Base-by-base conservation (phyloP, 2,329 filamentous ascomycete genomes). In the Rhynchosporium secalis region DNA sequence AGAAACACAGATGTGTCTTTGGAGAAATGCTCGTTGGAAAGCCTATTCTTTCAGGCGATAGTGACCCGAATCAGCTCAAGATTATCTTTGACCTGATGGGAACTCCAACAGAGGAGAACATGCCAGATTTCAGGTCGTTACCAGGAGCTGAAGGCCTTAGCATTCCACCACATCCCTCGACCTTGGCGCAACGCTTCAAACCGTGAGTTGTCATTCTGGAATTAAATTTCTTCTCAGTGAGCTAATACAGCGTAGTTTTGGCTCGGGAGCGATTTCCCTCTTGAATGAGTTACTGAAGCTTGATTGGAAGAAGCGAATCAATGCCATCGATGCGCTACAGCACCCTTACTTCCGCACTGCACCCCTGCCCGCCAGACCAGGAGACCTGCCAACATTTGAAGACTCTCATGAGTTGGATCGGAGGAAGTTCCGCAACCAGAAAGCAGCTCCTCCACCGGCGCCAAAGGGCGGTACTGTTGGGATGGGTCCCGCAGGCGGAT, bases 341-440 rank as follows among this genome's bases (percentile, higher is more conserved):
- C 95, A 99, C 72, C 87, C 91, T 0, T 99, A 97, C 76, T 98
- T 99, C 78, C 88, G 86, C 65, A 89, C 85, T 61, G 77, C 83
- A 1, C 95, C 95, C 3, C 80, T 89, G 4, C 95, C 95, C 8
- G 87, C 93, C 45, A 84, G 85, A 60, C 92, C 95, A 1, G 88
- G 89, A 66, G 92, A 98, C 56, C 83, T 99, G n/a, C 95, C 95
- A 2, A 84, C 80, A 15, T 98, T 96, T 72, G 91, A 96, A 73
- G 94, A 97, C 71, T 96, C 92, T 49, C 95, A 99, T 76, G 95
- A 99, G 76, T 81, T 98, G n/a, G 95, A 99, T 74, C 86, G 94
- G 56, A 86, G 92, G 74, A 96, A 94, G 76, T 94, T 92, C 70
- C 89, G 96, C 68, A 90, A 92, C 62, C 89, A 95, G 71, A 91